phyloP scores from a whole-genome alignment of 345 rosid genomes.

The Linum lewisii region DNA sequence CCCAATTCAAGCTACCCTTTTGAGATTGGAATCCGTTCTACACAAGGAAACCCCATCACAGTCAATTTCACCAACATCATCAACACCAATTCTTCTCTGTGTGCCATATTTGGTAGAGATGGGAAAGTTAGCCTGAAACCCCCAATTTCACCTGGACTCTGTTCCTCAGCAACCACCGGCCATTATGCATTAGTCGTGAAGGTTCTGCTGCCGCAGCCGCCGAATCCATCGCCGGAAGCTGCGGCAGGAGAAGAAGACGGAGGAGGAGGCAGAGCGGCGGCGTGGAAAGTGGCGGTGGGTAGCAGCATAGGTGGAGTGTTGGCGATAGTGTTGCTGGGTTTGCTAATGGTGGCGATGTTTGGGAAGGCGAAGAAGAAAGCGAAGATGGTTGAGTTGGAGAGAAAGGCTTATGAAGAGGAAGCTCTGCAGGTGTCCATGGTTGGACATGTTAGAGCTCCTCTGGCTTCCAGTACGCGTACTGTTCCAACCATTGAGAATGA shows the following conservation, averaged over 20 bases:
- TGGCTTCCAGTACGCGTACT: slow-evolving; percentile 62
- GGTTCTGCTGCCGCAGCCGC: slow-evolving; percentile 18
- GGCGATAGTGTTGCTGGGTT: slow-evolving; percentile 50
- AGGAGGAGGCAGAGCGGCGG: slow-evolving; percentile 33
- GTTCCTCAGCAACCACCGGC: slow-evolving; percentile 51
- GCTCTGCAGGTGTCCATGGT: slow-evolving; percentile 90
- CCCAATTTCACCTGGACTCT: slow-evolving; percentile 40
- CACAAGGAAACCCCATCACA: slow-evolving; percentile 39
- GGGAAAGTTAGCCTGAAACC: slow-evolving; percentile 45
- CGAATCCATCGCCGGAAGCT: not conserved
- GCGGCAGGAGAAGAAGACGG: slow-evolving; percentile 6
- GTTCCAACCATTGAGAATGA: slow-evolving; percentile 74
- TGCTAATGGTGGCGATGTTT: slow-evolving; percentile 50
- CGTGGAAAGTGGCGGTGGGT: slow-evolving; percentile 74
- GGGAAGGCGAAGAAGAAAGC: slow-evolving; percentile 61
- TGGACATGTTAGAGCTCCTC: slow-evolving; percentile 69
- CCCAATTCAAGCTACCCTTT: slow-evolving; percentile 36
- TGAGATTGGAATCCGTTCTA: slow-evolving; percentile 43
- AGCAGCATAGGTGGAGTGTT: slow-evolving; percentile 54
- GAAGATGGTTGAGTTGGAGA: slow-evolving; percentile 67
- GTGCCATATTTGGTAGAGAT: slow-evolving; percentile 60
- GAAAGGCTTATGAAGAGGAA: slow-evolving; percentile 91
- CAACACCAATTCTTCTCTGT: slow-evolving; percentile 26
- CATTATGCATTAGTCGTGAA: slow-evolving; percentile 68
- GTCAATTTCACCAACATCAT: slow-evolving; percentile 43